Percentiles rank a stretch among this genome's conserved stretches.
Evolutionary conservation across 345 rosid species (phyloP).

Genomic region (Diplotaxis tenuifolia): DNA sequence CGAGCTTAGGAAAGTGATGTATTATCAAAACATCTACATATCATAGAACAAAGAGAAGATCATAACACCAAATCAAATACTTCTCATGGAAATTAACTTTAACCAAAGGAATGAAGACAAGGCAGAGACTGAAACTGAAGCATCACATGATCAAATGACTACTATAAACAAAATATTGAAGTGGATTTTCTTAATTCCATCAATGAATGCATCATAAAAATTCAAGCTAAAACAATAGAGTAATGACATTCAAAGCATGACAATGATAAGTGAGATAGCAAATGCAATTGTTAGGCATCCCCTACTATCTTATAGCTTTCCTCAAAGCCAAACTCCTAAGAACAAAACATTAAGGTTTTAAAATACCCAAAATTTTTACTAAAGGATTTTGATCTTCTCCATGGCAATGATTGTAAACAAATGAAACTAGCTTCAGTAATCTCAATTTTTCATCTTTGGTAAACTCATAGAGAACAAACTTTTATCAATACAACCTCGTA

Average conservation of each 20-base stretch:
- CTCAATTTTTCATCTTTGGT: not conserved
- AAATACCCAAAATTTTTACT: not conserved
- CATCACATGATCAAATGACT: no score
- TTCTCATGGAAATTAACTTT: not conserved
- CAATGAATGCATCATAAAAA: conserved; percentile 6
- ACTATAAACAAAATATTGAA: conserved; percentile 3
- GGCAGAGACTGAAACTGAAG: not conserved
- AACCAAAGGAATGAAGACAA: conserved; percentile 11
- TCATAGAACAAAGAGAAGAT: conserved; percentile 2
- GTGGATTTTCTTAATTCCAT: not conserved
- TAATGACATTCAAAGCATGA: conserved; percentile 19
- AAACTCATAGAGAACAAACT: not conserved
- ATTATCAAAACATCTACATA: conserved; percentile 29
- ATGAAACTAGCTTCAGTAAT: not conserved
- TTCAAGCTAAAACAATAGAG: not conserved
- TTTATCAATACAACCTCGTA: conserved; percentile 24
- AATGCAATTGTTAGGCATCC: conserved; percentile 18
- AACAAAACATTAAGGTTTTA: not conserved
- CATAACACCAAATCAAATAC: not conserved
- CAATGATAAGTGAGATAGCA: no score
- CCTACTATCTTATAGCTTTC: no score
- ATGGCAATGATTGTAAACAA: conserved; percentile 12
- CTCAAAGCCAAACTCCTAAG: no score
- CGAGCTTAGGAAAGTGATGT: conserved; percentile 12
- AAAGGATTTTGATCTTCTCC: conserved; percentile 17